A percentile compares a stretch with the other conserved stretches of the same genome.
phyloP scores from a whole-genome alignment of 2,329 filamentous ascomycete species.

The Claviceps sp. region DNA sequence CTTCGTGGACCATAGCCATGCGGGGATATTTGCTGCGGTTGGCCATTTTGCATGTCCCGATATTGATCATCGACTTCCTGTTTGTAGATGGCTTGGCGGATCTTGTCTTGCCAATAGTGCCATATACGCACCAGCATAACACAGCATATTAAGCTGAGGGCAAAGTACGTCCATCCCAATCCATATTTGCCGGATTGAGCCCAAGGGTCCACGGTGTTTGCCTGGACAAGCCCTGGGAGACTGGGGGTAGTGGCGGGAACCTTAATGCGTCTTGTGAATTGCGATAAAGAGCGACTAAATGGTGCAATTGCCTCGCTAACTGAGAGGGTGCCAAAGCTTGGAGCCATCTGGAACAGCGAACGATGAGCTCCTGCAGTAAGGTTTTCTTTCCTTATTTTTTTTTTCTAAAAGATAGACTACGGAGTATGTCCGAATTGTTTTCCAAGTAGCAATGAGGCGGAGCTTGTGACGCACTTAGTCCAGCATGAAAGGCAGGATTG shows the following conservation, averaged over 20 bases:
- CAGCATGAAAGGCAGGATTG: slow-evolving; percentile 1
- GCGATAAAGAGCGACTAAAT: slow-evolving; percentile 20
- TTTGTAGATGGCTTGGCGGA: slow-evolving; percentile 78
- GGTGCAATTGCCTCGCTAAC: slow-evolving; percentile 20
- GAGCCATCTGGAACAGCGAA: slow-evolving; percentile 26
- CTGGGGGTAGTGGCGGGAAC: slow-evolving; percentile 48
- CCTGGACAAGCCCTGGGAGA: slow-evolving; percentile 47
- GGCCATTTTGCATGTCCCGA: slow-evolving; percentile 34
- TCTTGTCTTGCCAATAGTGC: slow-evolving; percentile 88
- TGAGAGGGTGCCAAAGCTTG: slow-evolving; percentile 16
- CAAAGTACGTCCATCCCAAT: slow-evolving; percentile 79
- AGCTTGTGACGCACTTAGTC: background rate
- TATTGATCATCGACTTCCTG: slow-evolving; percentile 60
- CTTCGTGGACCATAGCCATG: slow-evolving; percentile 44
- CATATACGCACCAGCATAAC: slow-evolving; percentile 63
- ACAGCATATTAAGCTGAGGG: slow-evolving; percentile 53
- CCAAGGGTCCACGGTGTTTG: slow-evolving; percentile 64
- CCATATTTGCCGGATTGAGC: slow-evolving; percentile 71
- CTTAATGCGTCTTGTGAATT: slow-evolving; percentile 40
- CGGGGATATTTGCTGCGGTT: slow-evolving; percentile 61
- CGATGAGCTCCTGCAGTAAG: background rate
- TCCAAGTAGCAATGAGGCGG: slow-evolving; percentile 2
- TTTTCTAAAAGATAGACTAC: background rate
- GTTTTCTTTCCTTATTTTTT: too few relatives aligned
- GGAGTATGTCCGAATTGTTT: background rate